Evolutionary conservation across 2,329 filamentous ascomycete genomes (phyloP).

Genomic region (Clathrospora elynae): DNA sequence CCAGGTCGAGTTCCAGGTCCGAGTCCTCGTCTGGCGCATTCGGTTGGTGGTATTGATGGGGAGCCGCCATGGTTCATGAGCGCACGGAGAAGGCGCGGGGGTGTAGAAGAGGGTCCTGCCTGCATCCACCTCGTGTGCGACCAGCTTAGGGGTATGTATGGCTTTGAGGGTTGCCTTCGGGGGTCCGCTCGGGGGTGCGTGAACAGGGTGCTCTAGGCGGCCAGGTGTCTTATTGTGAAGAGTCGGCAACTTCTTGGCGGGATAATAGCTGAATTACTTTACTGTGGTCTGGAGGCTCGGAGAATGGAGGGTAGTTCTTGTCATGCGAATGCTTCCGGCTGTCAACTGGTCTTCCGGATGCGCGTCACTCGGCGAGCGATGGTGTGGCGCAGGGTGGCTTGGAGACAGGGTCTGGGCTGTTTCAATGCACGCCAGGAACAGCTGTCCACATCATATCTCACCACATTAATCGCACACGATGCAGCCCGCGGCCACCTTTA

Average conservation of each 20-base stretch:
- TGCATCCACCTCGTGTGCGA: conserved; percentile 21
- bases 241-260: not conserved
- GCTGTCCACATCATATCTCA: conserved; percentile 33
- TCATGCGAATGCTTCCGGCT: too few species aligned
- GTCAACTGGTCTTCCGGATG: too few species aligned
- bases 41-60: conserved; percentile 55
- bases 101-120: conserved; percentile 3
- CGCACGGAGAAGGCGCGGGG: conserved; percentile 12
- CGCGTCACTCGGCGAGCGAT: conserved; percentile 3
- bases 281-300: too few species aligned
- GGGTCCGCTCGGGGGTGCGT: conserved; percentile 29
- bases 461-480: conserved; percentile 24
- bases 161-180: conserved; percentile 23
- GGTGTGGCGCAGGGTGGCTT: conserved; percentile 18
- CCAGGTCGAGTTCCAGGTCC: conserved; percentile 76
- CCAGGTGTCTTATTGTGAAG: conserved; percentile 19
- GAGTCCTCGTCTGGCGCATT: conserved; percentile 72
- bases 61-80: conserved; percentile 54
- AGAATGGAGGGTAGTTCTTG: too few species aligned
- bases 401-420: conserved; percentile 15
- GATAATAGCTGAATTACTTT: too few species aligned
- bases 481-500: conserved; percentile 28
- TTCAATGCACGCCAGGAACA: conserved; percentile 28
- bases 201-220: conserved; percentile 19
- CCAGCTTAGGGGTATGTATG: conserved; percentile 4